Percentiles rank a stretch among this genome's conserved stretches.
phyloP scores from a whole-genome alignment of 192 early-diverging fungal species.

The Linnemannia elongata region DNA sequence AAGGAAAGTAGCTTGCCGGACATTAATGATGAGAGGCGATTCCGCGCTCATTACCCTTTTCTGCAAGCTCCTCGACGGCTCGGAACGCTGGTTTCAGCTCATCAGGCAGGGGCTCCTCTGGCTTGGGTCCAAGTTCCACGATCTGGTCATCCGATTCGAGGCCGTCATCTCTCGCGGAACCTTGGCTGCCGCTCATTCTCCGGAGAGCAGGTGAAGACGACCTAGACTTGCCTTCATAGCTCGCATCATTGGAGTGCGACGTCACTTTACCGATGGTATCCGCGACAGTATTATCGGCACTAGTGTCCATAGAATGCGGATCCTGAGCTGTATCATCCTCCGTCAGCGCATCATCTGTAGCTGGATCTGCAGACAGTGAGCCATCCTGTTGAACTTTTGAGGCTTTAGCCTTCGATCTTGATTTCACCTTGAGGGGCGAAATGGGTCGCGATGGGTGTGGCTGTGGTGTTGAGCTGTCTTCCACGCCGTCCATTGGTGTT shows the following conservation, averaged over 20 bases:
- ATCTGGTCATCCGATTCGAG: not conserved
- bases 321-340: not conserved
- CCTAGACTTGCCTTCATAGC: not conserved
- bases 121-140: constrained; percentile 1
- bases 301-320: not conserved
- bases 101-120: constrained; percentile 47
- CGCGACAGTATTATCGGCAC: not conserved
- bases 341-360: not conserved
- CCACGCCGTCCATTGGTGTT: constrained; percentile 16
- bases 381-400: not conserved
- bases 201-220: not conserved
- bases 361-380: not conserved
- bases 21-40: not conserved
- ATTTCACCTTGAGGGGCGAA: constrained; percentile 28
- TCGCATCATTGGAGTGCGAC: not conserved
- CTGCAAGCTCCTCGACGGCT: constrained; percentile 35
- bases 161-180: not conserved
- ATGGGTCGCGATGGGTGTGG: constrained; percentile 21
- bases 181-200: not conserved
- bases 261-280: not conserved
- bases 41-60: constrained; percentile 33
- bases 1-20: not conserved
- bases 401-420: constrained; percentile 17
- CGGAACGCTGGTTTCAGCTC: constrained; percentile 44
- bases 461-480: constrained; percentile 12